Evolutionary conservation across 2,329 filamentous ascomycete species (phyloP).

Genomic region (Hawksworthiomyces lignivorus): DNA sequence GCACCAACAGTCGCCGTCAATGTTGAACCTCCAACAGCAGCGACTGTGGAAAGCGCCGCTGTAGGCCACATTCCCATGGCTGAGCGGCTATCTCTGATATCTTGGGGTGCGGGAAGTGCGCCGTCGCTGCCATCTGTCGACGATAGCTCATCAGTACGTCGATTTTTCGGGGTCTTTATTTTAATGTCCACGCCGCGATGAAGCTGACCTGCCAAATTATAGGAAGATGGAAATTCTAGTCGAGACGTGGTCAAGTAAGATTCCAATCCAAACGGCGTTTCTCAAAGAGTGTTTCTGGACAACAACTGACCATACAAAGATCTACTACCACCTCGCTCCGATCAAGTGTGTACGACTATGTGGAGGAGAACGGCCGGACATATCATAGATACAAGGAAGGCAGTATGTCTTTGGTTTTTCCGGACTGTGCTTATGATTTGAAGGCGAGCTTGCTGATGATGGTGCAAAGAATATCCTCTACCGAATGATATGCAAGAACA

Average conservation of each 20-base stretch:
- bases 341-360: constrained; percentile 13
- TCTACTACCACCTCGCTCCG: constrained; percentile 8
- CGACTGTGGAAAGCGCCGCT: too few species aligned
- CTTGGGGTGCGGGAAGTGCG: constrained; percentile 10
- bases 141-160: constrained; percentile 6
- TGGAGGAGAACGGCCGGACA: constrained; percentile 16
- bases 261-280: too few species aligned
- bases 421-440: too few species aligned
- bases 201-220: too few species aligned
- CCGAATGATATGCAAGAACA: constrained; percentile 16
- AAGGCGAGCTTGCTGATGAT: not conserved
- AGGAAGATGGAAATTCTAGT: too few species aligned
- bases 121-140: constrained; percentile 6
- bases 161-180: too few species aligned
- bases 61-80: constrained; percentile 7
- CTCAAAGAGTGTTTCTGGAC: too few species aligned
- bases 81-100: constrained; percentile 9
- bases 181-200: too few species aligned
- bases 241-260: too few species aligned
- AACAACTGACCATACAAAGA: not conserved
- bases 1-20: too few species aligned
- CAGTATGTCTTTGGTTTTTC: constrained; percentile 3
- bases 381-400: constrained; percentile 16
- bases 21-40: too few species aligned
- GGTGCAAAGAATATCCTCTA: constrained; percentile 12